Evolutionary conservation across 2,329 filamentous ascomycete species (phyloP), one percentile per base, ranked within the genome.

Genomic region (Didymellaceae sp.): DNA sequence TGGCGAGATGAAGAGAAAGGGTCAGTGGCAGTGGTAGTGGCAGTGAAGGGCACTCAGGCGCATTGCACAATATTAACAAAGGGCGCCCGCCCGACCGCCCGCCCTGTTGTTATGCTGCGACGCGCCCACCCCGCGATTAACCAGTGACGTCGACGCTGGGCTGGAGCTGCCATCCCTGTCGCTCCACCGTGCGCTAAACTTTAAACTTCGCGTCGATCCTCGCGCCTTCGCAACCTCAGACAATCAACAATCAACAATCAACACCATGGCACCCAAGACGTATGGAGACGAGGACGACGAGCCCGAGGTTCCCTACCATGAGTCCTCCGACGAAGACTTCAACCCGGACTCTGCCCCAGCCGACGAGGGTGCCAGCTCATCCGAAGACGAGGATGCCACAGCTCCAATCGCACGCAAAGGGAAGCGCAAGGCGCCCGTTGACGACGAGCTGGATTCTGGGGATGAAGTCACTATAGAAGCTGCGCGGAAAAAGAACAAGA

Each of bases 301-400:
- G n/a, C 49, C 52, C 6, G 61, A 68, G 70, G 46, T 65, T 67
- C 79, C 83, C 24, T 81, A 83, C 52, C 76, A 83, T 51, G 90
- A 90, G 62, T 83, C 80, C 13, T 89, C 87, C 1, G 86, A 86
- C 3, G 85, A 90, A 59, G 88, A 91, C 67, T 88, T 87, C 8
- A 87, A 90, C 66, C 90, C 90, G 55, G 82, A 85, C 18, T 83
- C 82, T n/a, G 85, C 21, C 63, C 73, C 28, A 70, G 68, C 59
- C 24, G 78, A 75, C 13, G 77, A 73, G 11, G 79, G 78, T 9
- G 82, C 82, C 5, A 84, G 81, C 48, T 80, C 80, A 6, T 71
- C 68, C 17, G 75, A 75, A 41, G 66, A 70, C 30, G 74, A 69
- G 33, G 70, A 65, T 38, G 46, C 55, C 3, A 43, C 55, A 22